phyloP scores from a whole-genome alignment of 2,329 filamentous ascomycete genomes.

The Sporothrix phasma region DNA sequence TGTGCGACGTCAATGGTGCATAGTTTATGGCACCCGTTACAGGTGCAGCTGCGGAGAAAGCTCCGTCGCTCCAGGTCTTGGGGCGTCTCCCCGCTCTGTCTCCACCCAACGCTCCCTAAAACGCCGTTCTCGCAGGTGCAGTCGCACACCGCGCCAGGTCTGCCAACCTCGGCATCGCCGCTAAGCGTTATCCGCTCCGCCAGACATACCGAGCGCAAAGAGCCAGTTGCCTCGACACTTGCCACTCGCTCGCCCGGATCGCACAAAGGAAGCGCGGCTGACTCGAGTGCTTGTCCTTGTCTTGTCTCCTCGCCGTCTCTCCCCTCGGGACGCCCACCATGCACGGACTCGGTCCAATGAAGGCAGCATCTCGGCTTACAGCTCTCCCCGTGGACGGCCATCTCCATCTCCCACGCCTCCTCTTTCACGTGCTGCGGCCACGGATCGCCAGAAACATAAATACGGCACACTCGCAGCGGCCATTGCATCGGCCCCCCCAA shows the following conservation, averaged over 20 bases:
- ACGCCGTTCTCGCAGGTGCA: neutral
- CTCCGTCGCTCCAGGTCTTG: neutral
- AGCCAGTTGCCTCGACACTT: neutral
- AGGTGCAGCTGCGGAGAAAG: constrained; percentile 2
- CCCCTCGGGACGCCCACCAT: neutral
- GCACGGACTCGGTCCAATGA: neutral
- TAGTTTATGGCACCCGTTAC: too few species aligned
- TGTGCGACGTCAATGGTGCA: neutral
- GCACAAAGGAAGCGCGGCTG: neutral
- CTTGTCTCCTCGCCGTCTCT: neutral
- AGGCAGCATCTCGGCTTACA: constrained; percentile 1
- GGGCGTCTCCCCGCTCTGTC: neutral
- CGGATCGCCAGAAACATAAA: too few species aligned
- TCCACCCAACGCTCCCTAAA: neutral
- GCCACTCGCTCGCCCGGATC: neutral
- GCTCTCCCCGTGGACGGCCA: neutral
- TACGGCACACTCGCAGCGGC: neutral
- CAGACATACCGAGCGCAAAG: neutral
- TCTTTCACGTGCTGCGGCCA: constrained; percentile 3
- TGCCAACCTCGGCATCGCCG: constrained; percentile 10
- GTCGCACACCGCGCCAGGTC: neutral
- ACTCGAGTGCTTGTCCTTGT: neutral
- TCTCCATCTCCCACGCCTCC: neutral
- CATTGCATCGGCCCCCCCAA: neutral
- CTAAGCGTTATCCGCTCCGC: constrained; percentile 10